Conservation (phyloP, 208 protist genomes). For the Porcisia deanei region DNA sequence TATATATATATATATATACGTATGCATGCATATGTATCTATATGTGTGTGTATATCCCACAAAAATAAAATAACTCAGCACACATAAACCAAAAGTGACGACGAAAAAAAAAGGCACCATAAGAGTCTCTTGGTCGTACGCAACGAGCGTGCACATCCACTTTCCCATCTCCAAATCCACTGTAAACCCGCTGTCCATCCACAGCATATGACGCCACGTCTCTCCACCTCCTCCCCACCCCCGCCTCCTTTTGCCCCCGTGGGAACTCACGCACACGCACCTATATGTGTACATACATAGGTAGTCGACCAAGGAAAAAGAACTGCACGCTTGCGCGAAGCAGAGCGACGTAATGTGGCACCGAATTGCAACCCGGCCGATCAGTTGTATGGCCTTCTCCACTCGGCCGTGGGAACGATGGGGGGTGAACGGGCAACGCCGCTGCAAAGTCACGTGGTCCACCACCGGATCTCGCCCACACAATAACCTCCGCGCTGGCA, state of each 20-base stretch:
- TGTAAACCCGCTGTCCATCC: no score
- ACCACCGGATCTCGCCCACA: not conserved
- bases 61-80: no score
- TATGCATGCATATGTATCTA: not conserved
- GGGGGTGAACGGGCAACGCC: slow-evolving; percentile 5
- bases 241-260: not conserved
- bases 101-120: no score
- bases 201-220: no score
- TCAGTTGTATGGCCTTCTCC: not conserved
- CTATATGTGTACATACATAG: not conserved
- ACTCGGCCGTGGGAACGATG: not conserved
- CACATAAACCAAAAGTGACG: no score
- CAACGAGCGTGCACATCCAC: no score
- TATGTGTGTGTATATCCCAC: not conserved
- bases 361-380: not conserved
- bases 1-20: not conserved
- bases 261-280: not conserved
- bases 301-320: not conserved
- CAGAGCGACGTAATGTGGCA: not conserved
- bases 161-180: no score
- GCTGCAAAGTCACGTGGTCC: slow-evolving; percentile 14
- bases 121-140: no score
- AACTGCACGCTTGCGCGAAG: not conserved
- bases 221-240: no score
- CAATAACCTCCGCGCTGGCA: slow-evolving; percentile 24